Evolutionary conservation across 768 basidiomycete genomes (phyloP).

Genomic region (Amanita polypyramis): DNA sequence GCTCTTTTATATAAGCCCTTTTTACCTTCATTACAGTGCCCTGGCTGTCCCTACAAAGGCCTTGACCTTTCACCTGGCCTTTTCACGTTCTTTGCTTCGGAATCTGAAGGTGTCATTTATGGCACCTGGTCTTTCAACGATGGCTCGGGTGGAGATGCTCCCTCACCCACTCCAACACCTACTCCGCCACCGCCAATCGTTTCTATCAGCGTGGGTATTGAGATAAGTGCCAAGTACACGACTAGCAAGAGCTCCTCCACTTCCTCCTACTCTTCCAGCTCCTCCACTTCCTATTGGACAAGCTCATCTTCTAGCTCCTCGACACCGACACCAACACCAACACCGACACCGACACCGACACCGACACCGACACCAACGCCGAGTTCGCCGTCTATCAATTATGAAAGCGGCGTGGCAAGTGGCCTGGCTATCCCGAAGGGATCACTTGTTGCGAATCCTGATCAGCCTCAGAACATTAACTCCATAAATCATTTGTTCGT

Average conservation of each 20-base stretch:
- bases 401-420: constrained; percentile 18
- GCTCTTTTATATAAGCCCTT: not conserved
- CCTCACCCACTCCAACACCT: constrained; percentile 14
- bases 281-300: not conserved
- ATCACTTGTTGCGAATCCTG: constrained; percentile 9
- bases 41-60: constrained; percentile 51
- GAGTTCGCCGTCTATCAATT: constrained; percentile 13
- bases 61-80: constrained; percentile 62
- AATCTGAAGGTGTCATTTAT: constrained; percentile 42
- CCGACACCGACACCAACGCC: not conserved
- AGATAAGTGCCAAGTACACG: constrained; percentile 10
- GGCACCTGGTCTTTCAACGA: constrained; percentile 50
- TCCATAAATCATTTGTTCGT: constrained; percentile 25
- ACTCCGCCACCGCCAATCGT: constrained; percentile 12
- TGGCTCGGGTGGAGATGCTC: constrained; percentile 20
- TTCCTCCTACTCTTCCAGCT: constrained; percentile 6
- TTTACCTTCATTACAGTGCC: constrained; percentile 33
- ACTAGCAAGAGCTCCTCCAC: constrained; percentile 8
- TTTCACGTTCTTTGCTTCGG: constrained; percentile 48
- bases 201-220: constrained; percentile 9
- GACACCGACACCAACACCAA: not conserved
- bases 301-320: not conserved
- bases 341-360: not conserved
- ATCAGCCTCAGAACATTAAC: constrained; percentile 22
- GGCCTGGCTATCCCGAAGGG: constrained; percentile 24